Evolutionary conservation across 768 basidiomycete genomes (phyloP), one percentile per base, ranked within the genome.

Genomic region (Leucosporidium creatinivorum): DNA sequence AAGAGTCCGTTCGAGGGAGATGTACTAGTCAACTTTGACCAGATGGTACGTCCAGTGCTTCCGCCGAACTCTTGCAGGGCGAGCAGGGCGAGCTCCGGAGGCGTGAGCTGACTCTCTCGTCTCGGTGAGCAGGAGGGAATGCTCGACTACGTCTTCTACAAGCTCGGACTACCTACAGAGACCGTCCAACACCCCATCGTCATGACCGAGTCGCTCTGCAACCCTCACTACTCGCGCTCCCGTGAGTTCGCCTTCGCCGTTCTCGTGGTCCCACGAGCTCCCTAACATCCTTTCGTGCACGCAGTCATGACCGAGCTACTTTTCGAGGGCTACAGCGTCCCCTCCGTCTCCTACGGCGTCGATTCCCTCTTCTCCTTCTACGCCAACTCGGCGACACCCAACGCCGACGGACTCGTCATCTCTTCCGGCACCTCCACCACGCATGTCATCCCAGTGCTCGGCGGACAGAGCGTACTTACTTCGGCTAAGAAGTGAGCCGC

Each of bases 321-420:
- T 79, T 99, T 99, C 76, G 96, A 99, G 79, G 83, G 86, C 55
- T 99, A 98, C 76, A 82, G 83, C 7, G 91, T 87, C 6, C 93
- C 94, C 1, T 86, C 87, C 8, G 81, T 97, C 57, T 82, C 89
- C 6, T 98, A 89, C 79, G 90, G 89, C 62, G 81, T 96, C 65
- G 96, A 99, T 75, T 86, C 88, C 17, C 79, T 92, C 68, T 91
- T 96, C 85, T 92, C 93, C 5, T 93, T 96, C 76, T 91, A 93
- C 75, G 83, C 89, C 71, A 91, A 92, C 76, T 26, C 51, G 25
- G 61, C 63, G 0, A 61, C 71, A 51, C 75, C 79, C 3, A 82
- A 85, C 65, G 76, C 84, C 0, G 91, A 94, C 73, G 94, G 93
- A 0, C 81, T 98, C 52, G 85, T 91, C 21, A 80, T 99, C 50